A percentile compares a stretch with the other conserved stretches of the same genome.
Evolutionary conservation across 176 grass and related monocot species (phyloP).

Genomic region (Bonia amplexicaulis): DNA sequence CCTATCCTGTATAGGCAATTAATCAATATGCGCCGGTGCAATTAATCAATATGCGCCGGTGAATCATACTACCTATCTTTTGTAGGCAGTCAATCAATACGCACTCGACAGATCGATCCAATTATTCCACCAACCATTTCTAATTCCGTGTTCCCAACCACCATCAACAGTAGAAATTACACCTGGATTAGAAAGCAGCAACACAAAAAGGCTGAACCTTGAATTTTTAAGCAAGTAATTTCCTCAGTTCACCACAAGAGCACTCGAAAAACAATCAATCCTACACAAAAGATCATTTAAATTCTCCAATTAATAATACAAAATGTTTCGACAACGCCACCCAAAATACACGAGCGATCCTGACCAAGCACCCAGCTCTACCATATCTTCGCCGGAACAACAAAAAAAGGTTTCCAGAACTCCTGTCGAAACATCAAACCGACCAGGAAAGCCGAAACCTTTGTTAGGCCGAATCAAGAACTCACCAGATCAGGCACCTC

Average conservation of each 20-base stretch:
- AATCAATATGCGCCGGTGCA: background rate
- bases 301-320: background rate
- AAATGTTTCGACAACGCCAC: background rate
- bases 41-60: background rate
- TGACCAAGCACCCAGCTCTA: background rate
- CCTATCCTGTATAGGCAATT: background rate
- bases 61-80: background rate
- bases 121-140: background rate
- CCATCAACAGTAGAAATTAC: background rate
- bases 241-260: background rate
- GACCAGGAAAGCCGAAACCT: background rate
- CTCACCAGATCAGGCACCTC: constrained; percentile 61
- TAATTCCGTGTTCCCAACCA: background rate
- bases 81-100: background rate
- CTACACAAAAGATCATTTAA: background rate
- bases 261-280: background rate
- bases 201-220: background rate
- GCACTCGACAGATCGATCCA: background rate
- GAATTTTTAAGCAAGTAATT: background rate
- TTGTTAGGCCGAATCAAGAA: background rate
- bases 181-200: background rate
- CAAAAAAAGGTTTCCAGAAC: background rate
- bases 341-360: background rate
- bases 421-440: background rate
- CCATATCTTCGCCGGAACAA: background rate